Conservation (phyloP, 2,329 filamentous ascomycete species). For the Aspergillus sp. region DNA sequence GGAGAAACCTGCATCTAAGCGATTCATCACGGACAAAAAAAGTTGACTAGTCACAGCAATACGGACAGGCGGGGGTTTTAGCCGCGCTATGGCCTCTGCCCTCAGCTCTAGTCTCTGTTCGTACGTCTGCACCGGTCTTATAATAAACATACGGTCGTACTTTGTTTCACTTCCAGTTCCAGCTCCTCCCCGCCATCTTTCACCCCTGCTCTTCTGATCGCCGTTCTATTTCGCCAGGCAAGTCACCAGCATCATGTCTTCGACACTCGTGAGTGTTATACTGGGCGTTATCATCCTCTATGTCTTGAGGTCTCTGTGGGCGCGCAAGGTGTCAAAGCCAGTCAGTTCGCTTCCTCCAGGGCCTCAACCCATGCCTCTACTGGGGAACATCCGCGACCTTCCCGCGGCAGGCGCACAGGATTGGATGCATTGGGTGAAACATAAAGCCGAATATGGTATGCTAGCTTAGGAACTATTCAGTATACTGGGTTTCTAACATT, state of each 20-base stretch:
- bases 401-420: neutral
- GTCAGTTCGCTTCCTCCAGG: neutral
- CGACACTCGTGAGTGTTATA: constrained; percentile 10
- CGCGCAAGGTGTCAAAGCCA: neutral
- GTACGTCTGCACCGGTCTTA: neutral
- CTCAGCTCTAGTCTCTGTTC: too few species aligned
- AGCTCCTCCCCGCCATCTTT: neutral
- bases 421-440: neutral
- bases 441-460: neutral
- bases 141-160: neutral
- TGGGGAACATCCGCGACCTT: neutral
- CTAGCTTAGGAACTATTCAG: neutral
- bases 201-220: too few species aligned
- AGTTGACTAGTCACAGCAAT: neutral
- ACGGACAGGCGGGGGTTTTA: neutral
- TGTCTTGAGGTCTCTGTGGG: constrained; percentile 5
- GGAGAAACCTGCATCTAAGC: neutral
- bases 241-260: constrained; percentile 8
- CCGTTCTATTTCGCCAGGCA: too few species aligned
- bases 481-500: constrained; percentile 2
- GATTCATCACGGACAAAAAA: neutral
- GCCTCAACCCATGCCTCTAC: neutral
- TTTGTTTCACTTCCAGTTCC: neutral
- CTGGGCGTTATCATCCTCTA: neutral
- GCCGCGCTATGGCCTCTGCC: neutral